Percentiles rank a stretch among this genome's conserved stretches.
These are phyloP conservation scores for Acacia acuminata DNA, from an alignment of 306 rosid genomes.

Conservation along the genomic window DNA sequence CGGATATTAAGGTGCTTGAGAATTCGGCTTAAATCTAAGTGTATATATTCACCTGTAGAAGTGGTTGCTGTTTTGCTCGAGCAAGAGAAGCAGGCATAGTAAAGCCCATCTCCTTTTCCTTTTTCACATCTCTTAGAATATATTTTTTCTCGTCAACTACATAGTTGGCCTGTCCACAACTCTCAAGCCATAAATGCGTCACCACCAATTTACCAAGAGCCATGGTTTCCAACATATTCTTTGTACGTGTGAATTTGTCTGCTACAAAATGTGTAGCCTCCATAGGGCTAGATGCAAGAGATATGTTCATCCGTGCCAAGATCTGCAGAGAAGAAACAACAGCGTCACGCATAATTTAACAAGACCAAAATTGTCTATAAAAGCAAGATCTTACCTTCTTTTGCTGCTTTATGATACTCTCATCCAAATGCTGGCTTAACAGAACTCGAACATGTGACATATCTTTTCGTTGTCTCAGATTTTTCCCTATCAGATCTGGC, in stretches of 20 bases:
- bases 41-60: constrained; percentile 56
- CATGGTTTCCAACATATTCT: constrained; percentile 92
- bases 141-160: constrained; percentile 80
- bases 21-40: constrained; percentile 18
- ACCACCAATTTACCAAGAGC: constrained; percentile 88
- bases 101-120: constrained; percentile 92
- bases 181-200: constrained; percentile 84
- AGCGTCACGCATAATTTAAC: constrained; percentile 29
- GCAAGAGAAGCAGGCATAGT: constrained; percentile 79
- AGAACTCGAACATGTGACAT: constrained; percentile 67
- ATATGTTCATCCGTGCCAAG: constrained; percentile 64
- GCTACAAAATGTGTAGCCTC: constrained; percentile 96
- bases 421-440: constrained; percentile 84
- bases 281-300: constrained; percentile 54
- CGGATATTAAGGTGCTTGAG: constrained; percentile 11
- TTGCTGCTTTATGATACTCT: constrained; percentile 68
- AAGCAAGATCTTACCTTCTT: constrained; percentile 64
- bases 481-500: constrained; percentile 37
- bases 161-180: constrained; percentile 81
- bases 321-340: constrained; percentile 51
- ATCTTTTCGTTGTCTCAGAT: constrained; percentile 75
- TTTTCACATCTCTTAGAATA: constrained; percentile 74
- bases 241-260: constrained; percentile 82
- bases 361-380: constrained; percentile 7
- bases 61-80: constrained; percentile 68